These are phyloP conservation scores for Triangularia verruculosa DNA, from an alignment of 2,329 filamentous ascomycete species.

Conservation along the genomic window DNA sequence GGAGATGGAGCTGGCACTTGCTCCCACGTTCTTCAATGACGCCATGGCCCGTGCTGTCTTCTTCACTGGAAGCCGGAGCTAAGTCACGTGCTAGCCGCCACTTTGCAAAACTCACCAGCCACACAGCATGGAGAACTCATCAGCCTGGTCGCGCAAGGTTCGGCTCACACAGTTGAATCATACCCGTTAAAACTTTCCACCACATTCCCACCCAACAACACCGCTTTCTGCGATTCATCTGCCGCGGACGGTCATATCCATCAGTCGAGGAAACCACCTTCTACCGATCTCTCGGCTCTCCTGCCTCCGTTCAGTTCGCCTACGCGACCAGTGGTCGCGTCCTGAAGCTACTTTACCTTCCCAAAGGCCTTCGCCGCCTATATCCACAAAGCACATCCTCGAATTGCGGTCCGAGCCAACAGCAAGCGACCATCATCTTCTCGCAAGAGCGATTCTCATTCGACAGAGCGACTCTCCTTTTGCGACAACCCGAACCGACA, in stretches of 20 bases:
- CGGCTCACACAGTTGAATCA: neutral
- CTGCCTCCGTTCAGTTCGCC: neutral
- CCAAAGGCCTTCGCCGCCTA: neutral
- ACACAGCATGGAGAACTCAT: neutral
- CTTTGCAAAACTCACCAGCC: neutral
- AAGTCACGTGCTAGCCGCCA: neutral
- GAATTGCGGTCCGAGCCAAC: neutral
- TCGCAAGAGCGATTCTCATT: neutral
- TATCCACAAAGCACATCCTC: neutral
- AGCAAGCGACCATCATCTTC: neutral
- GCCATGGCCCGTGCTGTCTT: neutral
- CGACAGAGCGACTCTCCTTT: neutral
- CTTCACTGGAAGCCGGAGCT: neutral
- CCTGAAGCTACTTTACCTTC: neutral
- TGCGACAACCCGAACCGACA: neutral
- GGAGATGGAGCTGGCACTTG: neutral
- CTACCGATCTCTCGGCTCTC: neutral
- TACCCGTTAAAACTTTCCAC: neutral
- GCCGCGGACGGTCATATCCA: neutral
- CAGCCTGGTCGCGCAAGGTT: slow-evolving; percentile 2
- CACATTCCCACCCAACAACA: neutral
- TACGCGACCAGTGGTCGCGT: neutral
- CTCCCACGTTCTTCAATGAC: neutral
- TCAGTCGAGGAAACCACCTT: neutral
- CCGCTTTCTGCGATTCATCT: neutral